Conservation (phyloP, 2,329 filamentous ascomycete species). For the Fusarium dimerum region DNA sequence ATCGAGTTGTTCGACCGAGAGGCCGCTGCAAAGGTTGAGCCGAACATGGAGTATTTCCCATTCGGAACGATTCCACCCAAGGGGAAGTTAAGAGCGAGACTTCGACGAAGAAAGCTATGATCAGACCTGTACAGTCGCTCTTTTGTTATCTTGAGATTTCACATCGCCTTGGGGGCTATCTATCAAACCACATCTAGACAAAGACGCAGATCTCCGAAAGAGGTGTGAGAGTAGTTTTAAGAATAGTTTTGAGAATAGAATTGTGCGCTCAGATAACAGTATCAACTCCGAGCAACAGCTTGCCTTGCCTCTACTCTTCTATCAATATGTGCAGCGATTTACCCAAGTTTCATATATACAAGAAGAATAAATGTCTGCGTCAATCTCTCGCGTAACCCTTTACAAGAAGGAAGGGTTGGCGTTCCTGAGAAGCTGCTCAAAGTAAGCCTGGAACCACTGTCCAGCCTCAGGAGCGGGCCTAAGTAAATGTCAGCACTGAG, state of each 20-base stretch:
- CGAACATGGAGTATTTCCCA: slow-evolving; percentile 25
- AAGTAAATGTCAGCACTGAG: slow-evolving; percentile 28
- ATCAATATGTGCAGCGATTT: too few relatives aligned
- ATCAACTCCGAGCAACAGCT: too few relatives aligned
- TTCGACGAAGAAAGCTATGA: slow-evolving; percentile 12
- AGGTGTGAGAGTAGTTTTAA: too few relatives aligned
- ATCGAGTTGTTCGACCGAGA: slow-evolving; percentile 27
- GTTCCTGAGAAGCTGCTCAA: slow-evolving; percentile 56
- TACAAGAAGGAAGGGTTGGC: slow-evolving; percentile 52
- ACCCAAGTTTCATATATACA: too few relatives aligned
- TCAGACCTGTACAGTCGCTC: not conserved
- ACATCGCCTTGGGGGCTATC: too few relatives aligned
- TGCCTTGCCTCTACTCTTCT: too few relatives aligned
- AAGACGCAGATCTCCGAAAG: too few relatives aligned
- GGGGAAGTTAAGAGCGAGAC: slow-evolving; percentile 13
- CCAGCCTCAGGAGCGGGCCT: slow-evolving; percentile 70
- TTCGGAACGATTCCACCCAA: slow-evolving; percentile 25
- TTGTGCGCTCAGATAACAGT: too few relatives aligned
- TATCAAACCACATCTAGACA: too few relatives aligned
- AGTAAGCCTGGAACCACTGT: slow-evolving; percentile 65
- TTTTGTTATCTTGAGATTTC: too few relatives aligned
- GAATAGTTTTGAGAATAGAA: too few relatives aligned
- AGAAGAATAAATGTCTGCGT: too few relatives aligned
- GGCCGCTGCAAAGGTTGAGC: slow-evolving; percentile 7
- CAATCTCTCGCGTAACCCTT: not conserved